These are phyloP conservation scores for Komagataella pseudopastoris DNA, from an alignment of 805 yeast species.

Conservation along the genomic window DNA sequence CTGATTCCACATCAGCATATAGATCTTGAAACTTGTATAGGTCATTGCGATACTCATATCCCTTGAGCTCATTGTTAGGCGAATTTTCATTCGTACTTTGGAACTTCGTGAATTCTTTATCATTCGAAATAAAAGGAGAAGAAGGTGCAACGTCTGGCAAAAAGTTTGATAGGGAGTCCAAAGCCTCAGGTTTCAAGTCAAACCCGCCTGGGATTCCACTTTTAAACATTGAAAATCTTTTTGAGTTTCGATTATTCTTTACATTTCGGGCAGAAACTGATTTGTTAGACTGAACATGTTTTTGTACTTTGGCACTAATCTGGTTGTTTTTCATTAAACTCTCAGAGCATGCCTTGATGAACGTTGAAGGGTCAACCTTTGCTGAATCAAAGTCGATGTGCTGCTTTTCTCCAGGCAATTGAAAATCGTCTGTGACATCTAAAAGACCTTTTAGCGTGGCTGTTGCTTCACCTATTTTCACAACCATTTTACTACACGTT, in stretches of 20 bases:
- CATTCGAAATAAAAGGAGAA: constrained; percentile 15
- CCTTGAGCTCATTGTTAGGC: background rate
- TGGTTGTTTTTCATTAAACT: constrained; percentile 36
- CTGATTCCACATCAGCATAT: background rate
- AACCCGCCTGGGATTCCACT: constrained; percentile 37
- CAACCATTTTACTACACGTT: constrained; percentile 30
- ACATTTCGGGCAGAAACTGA: constrained; percentile 4
- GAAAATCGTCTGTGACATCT: constrained; percentile 52
- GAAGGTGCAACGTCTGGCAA: constrained; percentile 8
- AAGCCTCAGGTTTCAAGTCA: constrained; percentile 32
- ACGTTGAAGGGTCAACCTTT: constrained; percentile 44
- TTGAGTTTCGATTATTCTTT: constrained; percentile 14
- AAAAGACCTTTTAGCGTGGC: constrained; percentile 44
- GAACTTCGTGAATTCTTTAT: constrained; percentile 11
- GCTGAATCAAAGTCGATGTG: constrained; percentile 53
- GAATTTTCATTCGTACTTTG: background rate
- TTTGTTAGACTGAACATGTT: constrained; percentile 9
- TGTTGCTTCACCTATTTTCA: constrained; percentile 29
- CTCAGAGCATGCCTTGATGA: constrained; percentile 45
- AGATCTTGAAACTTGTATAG: background rate
- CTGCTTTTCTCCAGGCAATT: constrained; percentile 40
- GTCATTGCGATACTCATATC: background rate
- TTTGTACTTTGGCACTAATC: constrained; percentile 14
- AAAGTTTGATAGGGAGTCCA: constrained; percentile 22
- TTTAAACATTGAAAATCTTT: constrained; percentile 36